phyloP scores from a whole-genome alignment of 164 flowering plant species.

The Hamamelis virginiana region DNA sequence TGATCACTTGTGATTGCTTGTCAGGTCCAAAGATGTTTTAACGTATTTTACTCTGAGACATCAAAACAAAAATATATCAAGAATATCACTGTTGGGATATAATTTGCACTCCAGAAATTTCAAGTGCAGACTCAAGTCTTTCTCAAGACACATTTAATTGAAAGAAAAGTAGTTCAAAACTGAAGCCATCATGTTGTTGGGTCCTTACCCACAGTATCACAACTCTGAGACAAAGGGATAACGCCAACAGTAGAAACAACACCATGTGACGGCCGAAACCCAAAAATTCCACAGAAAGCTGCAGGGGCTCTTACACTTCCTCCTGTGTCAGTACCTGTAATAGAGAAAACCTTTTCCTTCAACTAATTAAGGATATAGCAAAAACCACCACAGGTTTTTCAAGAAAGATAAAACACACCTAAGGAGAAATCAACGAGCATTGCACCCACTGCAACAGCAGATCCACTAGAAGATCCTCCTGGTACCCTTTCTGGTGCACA shows the following conservation, averaged over 20 bases:
- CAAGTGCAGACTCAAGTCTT: no score
- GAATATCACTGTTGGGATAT: no score
- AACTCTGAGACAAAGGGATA: slow-evolving; percentile 82
- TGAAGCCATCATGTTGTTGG: neutral
- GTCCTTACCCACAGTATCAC: slow-evolving; percentile 81
- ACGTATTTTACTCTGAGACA: no score
- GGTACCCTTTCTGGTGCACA: slow-evolving; percentile 69
- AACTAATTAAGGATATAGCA: neutral
- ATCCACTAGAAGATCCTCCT: slow-evolving; percentile 94
- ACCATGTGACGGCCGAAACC: slow-evolving; percentile 82
- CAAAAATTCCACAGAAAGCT: slow-evolving; percentile 75
- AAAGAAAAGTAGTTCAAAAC: no score
- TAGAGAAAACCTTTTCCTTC: neutral
- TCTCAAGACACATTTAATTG: no score
- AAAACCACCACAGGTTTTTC: neutral
- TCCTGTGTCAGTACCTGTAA: slow-evolving; percentile 85
- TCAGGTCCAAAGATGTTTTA: no score
- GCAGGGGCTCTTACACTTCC: slow-evolving; percentile 88
- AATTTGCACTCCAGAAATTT: no score
- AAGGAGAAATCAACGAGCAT: slow-evolving; percentile 70
- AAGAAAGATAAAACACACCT: slow-evolving; percentile 34
- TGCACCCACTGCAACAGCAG: slow-evolving; percentile 85
- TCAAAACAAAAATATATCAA: no score
- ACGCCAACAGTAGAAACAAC: slow-evolving; percentile 63
- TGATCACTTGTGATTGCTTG: no score